A percentile compares a stretch with the other conserved stretches of the same genome.
These are phyloP conservation scores for Aspergillus nanangensis DNA, from an alignment of 495 filamentous ascomycete genomes.

Conservation along the genomic window DNA sequence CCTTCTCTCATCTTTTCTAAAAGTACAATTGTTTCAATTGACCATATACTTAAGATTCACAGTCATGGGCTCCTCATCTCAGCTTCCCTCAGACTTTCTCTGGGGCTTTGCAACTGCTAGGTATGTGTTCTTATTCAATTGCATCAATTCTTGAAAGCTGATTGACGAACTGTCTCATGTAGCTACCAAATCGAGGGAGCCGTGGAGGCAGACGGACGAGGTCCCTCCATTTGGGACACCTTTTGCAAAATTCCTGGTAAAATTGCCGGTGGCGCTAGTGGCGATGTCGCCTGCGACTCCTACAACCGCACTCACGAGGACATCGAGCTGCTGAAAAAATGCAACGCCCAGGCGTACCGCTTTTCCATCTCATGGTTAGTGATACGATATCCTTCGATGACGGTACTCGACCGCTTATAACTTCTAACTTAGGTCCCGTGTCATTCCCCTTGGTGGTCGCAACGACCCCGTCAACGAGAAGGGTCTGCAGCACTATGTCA, in stretches of 20 bases:
- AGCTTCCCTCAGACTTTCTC: conserved; percentile 66
- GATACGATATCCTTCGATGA: conserved; percentile 25
- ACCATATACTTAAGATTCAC: neutral
- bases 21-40: neutral
- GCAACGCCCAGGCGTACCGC: conserved; percentile 61
- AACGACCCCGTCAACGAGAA: conserved; percentile 44
- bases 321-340: conserved; percentile 64
- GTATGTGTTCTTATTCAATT: no score
- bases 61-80: conserved; percentile 28
- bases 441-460: conserved; percentile 58
- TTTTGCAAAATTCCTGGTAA: conserved; percentile 72
- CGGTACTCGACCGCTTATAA: neutral
- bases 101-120: conserved; percentile 82
- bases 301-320: conserved; percentile 71
- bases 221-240: conserved; percentile 72
- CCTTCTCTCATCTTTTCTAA: conserved; percentile 60
- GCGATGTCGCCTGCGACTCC: conserved; percentile 69
- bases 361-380: conserved; percentile 74
- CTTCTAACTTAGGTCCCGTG: conserved; percentile 49
- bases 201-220: conserved; percentile 61
- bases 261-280: conserved; percentile 65
- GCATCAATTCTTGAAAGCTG: no score
- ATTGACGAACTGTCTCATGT: neutral
- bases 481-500: conserved; percentile 44
- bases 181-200: conserved; percentile 79